These are phyloP conservation scores for Diaporthe sp. DNA, from an alignment of 2,329 filamentous ascomycete species.

Conservation along the genomic window DNA sequence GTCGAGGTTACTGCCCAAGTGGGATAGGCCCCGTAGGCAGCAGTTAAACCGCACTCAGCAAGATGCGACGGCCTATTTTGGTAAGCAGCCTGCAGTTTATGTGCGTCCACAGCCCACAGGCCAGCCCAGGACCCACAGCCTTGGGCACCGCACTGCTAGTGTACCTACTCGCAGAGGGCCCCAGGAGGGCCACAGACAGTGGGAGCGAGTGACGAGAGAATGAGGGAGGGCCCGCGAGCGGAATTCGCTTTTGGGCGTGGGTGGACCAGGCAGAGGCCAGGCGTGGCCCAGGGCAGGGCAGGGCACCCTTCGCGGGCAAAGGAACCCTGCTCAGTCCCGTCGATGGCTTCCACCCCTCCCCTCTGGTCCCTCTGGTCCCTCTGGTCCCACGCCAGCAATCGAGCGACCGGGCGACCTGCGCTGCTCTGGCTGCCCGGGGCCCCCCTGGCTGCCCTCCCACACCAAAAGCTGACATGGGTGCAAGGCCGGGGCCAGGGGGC, in stretches of 20 bases:
- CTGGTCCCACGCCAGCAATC: not conserved
- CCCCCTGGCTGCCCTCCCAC: constrained; percentile 29
- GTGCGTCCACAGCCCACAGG: constrained; percentile 23
- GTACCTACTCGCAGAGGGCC: too few species aligned
- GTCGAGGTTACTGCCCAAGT: constrained; percentile 25
- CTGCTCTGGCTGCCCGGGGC: constrained; percentile 7
- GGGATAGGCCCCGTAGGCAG: constrained; percentile 25
- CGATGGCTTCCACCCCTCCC: constrained; percentile 28
- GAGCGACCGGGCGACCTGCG: constrained; percentile 11
- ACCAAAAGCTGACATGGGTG: constrained; percentile 28
- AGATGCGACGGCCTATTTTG: constrained; percentile 22
- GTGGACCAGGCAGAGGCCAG: constrained; percentile 12
- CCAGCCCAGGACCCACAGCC: constrained; percentile 23
- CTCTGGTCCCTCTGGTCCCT: constrained; percentile 15
- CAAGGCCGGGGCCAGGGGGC: constrained; percentile 13
- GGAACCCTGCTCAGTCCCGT: constrained; percentile 21
- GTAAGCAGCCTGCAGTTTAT: constrained; percentile 13
- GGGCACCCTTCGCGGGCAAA: constrained; percentile 21
- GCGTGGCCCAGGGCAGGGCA: constrained; percentile 21
- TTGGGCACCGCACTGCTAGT: constrained; percentile 13
- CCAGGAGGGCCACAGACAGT: not conserved
- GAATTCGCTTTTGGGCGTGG: constrained; percentile 23
- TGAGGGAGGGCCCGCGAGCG: constrained; percentile 9
- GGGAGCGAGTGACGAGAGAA: not conserved
- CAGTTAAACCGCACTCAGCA: constrained; percentile 18